Conservation (phyloP, 306 rosid species). For the Gastrolobium bilobum region DNA sequence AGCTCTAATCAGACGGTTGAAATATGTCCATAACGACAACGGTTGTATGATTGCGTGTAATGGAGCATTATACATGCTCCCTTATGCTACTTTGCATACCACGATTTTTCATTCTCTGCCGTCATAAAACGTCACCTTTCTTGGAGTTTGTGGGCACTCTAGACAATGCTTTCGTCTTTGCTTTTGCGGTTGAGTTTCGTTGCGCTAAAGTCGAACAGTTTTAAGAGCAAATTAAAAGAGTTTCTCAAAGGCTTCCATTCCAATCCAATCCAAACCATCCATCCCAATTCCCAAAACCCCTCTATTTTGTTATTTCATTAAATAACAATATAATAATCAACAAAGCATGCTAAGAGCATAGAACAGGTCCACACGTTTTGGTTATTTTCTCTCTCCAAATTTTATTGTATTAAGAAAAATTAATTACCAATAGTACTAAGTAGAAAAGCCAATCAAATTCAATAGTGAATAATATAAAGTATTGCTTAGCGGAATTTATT, state of each 20-base stretch:
- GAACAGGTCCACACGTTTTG: slow-evolving; percentile 67
- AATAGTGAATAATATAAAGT: slow-evolving; percentile 42
- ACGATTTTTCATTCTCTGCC: not conserved
- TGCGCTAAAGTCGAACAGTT: slow-evolving; percentile 59
- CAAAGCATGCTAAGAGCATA: not conserved
- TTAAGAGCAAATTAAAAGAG: slow-evolving; percentile 36
- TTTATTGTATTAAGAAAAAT: no score
- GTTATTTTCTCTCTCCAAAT: not conserved
- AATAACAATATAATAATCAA: not conserved
- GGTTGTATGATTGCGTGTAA: not conserved
- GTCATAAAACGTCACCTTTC: slow-evolving; percentile 56
- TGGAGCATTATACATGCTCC: not conserved
- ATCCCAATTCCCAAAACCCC: not conserved
- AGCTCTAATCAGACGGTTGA: not conserved
- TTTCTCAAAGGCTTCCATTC: slow-evolving; percentile 58
- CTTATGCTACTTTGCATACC: slow-evolving; percentile 8
- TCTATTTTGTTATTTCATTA: not conserved
- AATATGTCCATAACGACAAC: not conserved
- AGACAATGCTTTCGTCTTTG: slow-evolving; percentile 48
- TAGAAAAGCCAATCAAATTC: slow-evolving; percentile 11
- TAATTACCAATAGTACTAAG: not conserved
- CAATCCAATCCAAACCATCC: slow-evolving; percentile 57
- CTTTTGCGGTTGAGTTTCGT: slow-evolving; percentile 57
- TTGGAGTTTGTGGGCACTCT: slow-evolving; percentile 40
- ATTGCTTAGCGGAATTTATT: slow-evolving; percentile 55